Conservation (phyloP, 176 grass and related monocot species). For the Carex kokanica region DNA sequence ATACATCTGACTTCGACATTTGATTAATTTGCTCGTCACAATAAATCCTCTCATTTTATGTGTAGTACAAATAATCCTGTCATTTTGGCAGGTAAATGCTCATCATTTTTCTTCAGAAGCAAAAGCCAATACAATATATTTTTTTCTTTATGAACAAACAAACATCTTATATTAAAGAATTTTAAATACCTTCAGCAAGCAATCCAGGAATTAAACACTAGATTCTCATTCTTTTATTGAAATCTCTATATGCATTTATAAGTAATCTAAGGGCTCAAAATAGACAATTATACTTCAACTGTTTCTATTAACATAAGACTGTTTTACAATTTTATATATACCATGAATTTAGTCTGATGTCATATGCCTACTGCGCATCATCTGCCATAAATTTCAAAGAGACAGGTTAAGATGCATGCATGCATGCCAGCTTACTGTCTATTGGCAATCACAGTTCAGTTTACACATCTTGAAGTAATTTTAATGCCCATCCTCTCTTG, state of each 20-base stretch:
- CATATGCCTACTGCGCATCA: background rate
- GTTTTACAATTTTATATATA: background rate
- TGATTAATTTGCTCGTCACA: background rate
- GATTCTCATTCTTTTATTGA: background rate
- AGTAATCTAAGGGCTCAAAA: too few species aligned
- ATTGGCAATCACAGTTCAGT: constrained; percentile 5
- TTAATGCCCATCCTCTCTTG: constrained; percentile 61
- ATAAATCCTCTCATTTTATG: background rate
- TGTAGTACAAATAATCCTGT: background rate
- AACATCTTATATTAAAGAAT: background rate
- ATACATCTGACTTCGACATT: background rate
- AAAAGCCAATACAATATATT: background rate
- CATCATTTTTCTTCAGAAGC: background rate
- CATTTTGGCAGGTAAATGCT: background rate
- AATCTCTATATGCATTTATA: background rate
- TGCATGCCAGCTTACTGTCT: background rate
- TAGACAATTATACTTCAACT: background rate
- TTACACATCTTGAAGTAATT: constrained; percentile 44
- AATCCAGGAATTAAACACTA: background rate
- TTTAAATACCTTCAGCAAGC: background rate
- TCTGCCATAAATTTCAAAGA: background rate
- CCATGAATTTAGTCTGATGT: background rate
- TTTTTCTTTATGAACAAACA: background rate
- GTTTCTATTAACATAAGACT: background rate
- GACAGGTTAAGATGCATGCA: too few species aligned